Base-by-base conservation (phyloP, 2,329 filamentous ascomycete genomes). In the Curvularia sp. region DNA sequence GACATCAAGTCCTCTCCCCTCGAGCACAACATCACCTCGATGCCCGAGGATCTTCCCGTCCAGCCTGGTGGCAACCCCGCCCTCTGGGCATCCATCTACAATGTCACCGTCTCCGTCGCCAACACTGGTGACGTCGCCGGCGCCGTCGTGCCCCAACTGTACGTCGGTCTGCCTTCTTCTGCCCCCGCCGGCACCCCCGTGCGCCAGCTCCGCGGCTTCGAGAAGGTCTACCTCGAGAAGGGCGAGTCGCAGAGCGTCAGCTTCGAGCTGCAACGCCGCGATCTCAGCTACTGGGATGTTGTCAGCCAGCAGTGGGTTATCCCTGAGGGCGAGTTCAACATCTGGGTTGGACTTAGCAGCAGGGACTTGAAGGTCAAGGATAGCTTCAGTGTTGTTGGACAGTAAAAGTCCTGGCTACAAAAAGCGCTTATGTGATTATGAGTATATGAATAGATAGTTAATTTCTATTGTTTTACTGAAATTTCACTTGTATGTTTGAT, bases 281-380 rank as follows among this genome's bases (percentile, higher is more conserved):
- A 97, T 72, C 66, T 97, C 60, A 92, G 89, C 75, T 95, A 92
- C 80, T 97, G 93, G 93, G 91, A 96, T 65, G 80, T 86, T 1
- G 81, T 74, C 0, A 75, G 79, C 20, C 92, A 97, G 82, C 88
- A 97, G 80, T 97, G 93, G 93, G 84, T 92, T 28, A 75, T 71
- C 63, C 75, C 58, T 76, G 81, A n/a, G 71, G 83, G 75, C 76
- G 73, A 57, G 69, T 72, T 74, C 52, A 67, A 60, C 8, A 31
- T 72, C 39, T 67, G 62, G 56, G 67, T 69, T 18, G 71, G 71
- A 13, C 62, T 66, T n/a, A 73, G 70, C 58, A 68, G 64, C 55
- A 60, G 71, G 30, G 69, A 74, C 53, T 49, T 74, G 24, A 64
- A 63, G 53, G 67, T 63, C 15, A 57, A 61, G 20, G 46, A 64